These are phyloP conservation scores for Erigeron canadensis DNA, from an alignment of 129 eudicot species.

Conservation along the genomic window DNA sequence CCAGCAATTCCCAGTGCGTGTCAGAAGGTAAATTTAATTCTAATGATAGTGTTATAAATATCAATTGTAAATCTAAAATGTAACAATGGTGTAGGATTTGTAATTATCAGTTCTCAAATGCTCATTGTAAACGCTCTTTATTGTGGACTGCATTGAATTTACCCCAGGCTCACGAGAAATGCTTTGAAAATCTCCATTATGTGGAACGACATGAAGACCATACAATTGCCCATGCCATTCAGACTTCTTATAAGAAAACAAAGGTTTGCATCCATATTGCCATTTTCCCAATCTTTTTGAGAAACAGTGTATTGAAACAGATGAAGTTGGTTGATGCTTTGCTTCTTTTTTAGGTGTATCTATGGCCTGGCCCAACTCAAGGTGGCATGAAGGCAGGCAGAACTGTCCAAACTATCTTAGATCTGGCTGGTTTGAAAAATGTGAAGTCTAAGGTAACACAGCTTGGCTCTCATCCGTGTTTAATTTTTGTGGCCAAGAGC, in stretches of 20 bases:
- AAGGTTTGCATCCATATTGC: slow-evolving; percentile 46
- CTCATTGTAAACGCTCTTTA: not conserved
- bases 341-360: slow-evolving; percentile 58
- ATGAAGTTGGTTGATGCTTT: not conserved
- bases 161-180: slow-evolving; percentile 76
- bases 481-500: not conserved
- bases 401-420: slow-evolving; percentile 71
- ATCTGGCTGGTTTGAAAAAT: slow-evolving; percentile 86
- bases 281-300: not conserved
- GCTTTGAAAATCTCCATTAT: slow-evolving; percentile 88
- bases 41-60: not conserved
- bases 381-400: slow-evolving; percentile 91
- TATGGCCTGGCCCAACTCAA: slow-evolving; percentile 84
- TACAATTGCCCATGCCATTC: slow-evolving; percentile 94
- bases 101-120: not conserved
- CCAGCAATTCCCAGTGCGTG: slow-evolving; percentile 68
- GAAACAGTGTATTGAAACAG: not conserved
- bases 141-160: slow-evolving; percentile 9
- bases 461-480: not conserved
- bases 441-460: slow-evolving; percentile 80
- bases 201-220: slow-evolving; percentile 94
- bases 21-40: slow-evolving; percentile 57
- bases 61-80: not conserved
- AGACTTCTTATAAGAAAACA: slow-evolving; percentile 84
- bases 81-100: not conserved